Evolutionary conservation across 495 filamentous ascomycete genomes (phyloP).

Genomic region (Bryoglossum gracile): DNA sequence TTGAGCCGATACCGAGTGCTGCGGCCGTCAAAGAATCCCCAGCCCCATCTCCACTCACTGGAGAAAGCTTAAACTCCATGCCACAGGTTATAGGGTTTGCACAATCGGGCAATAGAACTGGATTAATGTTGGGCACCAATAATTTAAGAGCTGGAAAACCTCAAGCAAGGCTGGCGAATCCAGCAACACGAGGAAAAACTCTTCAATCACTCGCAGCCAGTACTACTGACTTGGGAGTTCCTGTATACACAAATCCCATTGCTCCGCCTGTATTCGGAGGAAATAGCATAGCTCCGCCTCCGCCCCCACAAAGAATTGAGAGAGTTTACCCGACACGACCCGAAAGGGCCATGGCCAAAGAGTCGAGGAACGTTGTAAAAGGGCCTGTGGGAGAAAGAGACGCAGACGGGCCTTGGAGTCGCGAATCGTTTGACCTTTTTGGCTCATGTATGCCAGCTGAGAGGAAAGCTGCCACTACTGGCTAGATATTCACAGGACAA

Average conservation of each 20-base stretch:
- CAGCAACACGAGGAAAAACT: conserved; percentile 37
- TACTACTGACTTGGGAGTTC: conserved; percentile 6
- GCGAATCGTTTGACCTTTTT: conserved; percentile 44
- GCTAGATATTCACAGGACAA: too few relatives aligned
- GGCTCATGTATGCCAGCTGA: conserved; percentile 29
- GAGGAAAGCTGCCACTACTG: too few relatives aligned
- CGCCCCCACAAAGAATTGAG: conserved; percentile 1
- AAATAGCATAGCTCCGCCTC: conserved; percentile 9
- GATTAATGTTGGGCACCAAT: too few relatives aligned
- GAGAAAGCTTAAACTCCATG: background rate
- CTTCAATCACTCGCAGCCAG: conserved; percentile 5
- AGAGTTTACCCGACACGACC: too few relatives aligned
- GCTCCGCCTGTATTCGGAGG: too few relatives aligned
- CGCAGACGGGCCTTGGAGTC: conserved; percentile 44
- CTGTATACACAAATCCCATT: too few relatives aligned
- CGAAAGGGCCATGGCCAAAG: conserved; percentile 28
- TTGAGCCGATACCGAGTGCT: conserved; percentile 2
- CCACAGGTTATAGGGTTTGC: too few relatives aligned
- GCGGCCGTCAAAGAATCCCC: background rate
- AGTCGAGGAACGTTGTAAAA: conserved; percentile 1
- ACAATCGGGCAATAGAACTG: too few relatives aligned
- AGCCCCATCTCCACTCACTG: background rate
- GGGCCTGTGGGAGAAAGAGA: conserved; percentile 32
- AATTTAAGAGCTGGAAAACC: background rate
- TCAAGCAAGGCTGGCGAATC: conserved; percentile 29